Evolutionary conservation across 2,329 filamentous ascomycete species (phyloP), one percentile per base, ranked within the genome.

Genomic region (Cyphellophora europaea): DNA sequence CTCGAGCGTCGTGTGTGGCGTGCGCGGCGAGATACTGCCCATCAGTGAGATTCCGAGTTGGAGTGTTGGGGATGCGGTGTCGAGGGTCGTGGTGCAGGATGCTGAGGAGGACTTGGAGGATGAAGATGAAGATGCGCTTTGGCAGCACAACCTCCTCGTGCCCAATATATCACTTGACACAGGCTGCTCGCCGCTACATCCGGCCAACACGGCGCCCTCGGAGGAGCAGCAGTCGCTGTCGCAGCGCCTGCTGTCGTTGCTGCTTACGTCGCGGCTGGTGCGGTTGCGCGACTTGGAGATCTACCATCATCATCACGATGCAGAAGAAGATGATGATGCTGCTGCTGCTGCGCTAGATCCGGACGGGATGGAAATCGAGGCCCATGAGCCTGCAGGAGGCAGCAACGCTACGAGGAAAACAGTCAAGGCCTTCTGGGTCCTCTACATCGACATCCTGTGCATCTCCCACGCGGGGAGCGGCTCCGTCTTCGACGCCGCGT

Each of bases 371-470:
- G 65, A 72, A 38, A 61, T 64, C 3, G 58, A 64, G 36, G 53
- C 61, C 15, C 48, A 49, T 25, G 46, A 50, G 4, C 40, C 44
- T 10, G 43, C 49, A 8, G 21, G n/a, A 25, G 21, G n/a, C 2
- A 47, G 45, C 16, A 43, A 45, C 29, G 30, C 45, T 2, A 50
- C 58, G 11, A 47, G 51, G 27, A 55, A 56, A 5, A 69, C 77
- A 43, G 59, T 89, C 8, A 89, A 83, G 55, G 91, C 82, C 0
- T 96, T 93, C 58, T 98, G 89, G 91, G 79, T 84, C 6, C 74
- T 98, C 13, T 95, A 94, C 59, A 83, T 98, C 46, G 89, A 96
- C 54, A 70, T 95, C n/a, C 74, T 95, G 53, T 91, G 94, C 61
- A 80, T 98, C 47, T 93, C 85, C 0, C 77, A 94, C 32, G 93